Evolutionary conservation across 768 basidiomycete genomes (phyloP).

Genomic region (Boletus huronensis): DNA sequence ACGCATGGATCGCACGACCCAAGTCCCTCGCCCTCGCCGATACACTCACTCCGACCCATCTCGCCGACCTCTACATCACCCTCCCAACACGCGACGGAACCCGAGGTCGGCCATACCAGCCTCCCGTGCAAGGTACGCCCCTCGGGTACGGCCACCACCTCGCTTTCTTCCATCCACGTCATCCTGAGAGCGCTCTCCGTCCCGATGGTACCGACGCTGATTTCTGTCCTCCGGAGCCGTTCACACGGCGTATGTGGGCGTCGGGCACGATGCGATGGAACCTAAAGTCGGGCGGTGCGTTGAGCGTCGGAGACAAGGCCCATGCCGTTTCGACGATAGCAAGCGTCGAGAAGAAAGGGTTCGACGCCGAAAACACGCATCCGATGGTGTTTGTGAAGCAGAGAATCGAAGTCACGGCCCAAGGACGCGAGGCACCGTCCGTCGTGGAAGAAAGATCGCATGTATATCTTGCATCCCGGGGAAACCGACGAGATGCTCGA

Average conservation of each 20-base stretch:
- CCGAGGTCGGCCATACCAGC: slow-evolving; percentile 35
- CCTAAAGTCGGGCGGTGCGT: slow-evolving; percentile 30
- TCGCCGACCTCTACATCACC: slow-evolving; percentile 63
- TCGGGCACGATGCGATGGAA: slow-evolving; percentile 68
- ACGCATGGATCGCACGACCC: slow-evolving; percentile 52
- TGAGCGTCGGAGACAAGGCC: slow-evolving; percentile 54
- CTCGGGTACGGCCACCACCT: slow-evolving; percentile 67
- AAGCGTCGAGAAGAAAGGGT: slow-evolving; percentile 60
- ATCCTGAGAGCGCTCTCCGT: slow-evolving; percentile 53
- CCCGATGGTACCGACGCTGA: slow-evolving; percentile 71
- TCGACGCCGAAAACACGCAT: slow-evolving; percentile 42
- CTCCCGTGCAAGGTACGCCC: slow-evolving; percentile 40
- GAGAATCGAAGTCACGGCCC: slow-evolving; percentile 47
- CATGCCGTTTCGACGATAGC: slow-evolving; percentile 46
- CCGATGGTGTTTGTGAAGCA: slow-evolving; percentile 80
- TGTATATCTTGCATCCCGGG: slow-evolving; percentile 51
- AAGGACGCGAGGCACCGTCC: slow-evolving; percentile 43
- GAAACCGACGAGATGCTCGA: slow-evolving; percentile 33
- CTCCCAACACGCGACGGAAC: slow-evolving; percentile 71
- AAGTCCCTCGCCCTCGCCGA: slow-evolving; percentile 47
- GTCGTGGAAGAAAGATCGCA: slow-evolving; percentile 64
- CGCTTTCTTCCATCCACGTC: slow-evolving; percentile 68
- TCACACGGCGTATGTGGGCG: slow-evolving; percentile 81
- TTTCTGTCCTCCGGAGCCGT: slow-evolving; percentile 69
- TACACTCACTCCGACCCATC: slow-evolving; percentile 50